Percentiles rank a stretch among this genome's conserved stretches.
phyloP scores from a whole-genome alignment of 2,329 filamentous ascomycete species.

The Metarhizium rileyi region DNA sequence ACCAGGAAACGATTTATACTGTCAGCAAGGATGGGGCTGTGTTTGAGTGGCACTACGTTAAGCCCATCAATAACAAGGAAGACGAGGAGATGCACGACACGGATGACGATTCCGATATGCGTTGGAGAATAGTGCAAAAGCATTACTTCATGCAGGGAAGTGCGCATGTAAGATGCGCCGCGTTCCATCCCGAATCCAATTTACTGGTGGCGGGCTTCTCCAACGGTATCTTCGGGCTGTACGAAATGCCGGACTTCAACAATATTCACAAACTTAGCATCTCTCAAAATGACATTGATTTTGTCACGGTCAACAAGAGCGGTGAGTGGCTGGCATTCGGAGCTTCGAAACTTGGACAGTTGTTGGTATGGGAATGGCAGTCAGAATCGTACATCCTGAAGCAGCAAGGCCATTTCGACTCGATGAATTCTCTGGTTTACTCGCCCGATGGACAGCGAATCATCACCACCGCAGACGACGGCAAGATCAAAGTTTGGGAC shows the following conservation, averaged over 20 bases:
- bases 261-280: conserved; percentile 89
- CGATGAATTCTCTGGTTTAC: conserved; percentile 87
- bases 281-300: conserved; percentile 93
- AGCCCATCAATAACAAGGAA: conserved; percentile 44
- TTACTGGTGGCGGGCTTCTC: conserved; percentile 96
- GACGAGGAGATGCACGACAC: conserved; percentile 52
- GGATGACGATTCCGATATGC: conserved; percentile 54
- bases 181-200: conserved; percentile 77
- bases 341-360: conserved; percentile 85
- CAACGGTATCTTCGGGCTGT: conserved; percentile 85
- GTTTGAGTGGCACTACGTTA: conserved; percentile 84
- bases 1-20: conserved; percentile 93
- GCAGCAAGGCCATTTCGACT: conserved; percentile 94
- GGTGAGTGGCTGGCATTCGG: conserved; percentile 98
- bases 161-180: conserved; percentile 79
- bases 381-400: conserved; percentile 98
- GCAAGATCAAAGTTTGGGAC: conserved; percentile 98
- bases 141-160: conserved; percentile 92
- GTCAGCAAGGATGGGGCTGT: conserved; percentile 95
- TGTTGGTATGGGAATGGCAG: conserved; percentile 99
- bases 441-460: conserved; percentile 89
- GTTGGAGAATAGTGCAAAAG: conserved; percentile 84
- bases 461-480: conserved; percentile 89
- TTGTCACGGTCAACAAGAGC: conserved; percentile 84
- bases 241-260: conserved; percentile 93